Base-by-base conservation (phyloP, 257 asterid genomes). In the Perilla frutescens region DNA sequence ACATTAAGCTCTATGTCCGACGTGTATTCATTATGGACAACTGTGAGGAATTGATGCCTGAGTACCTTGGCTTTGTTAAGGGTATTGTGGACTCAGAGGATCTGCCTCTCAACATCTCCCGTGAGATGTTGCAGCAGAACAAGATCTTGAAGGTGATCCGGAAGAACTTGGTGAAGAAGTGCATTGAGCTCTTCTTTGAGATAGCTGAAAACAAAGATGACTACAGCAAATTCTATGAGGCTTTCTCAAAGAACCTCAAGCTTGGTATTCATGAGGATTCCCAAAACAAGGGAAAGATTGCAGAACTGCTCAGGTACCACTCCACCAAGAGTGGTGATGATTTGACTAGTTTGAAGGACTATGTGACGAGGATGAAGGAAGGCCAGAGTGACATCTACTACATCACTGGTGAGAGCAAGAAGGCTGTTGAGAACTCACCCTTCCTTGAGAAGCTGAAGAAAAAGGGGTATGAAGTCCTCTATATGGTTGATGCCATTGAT, bases 381-480 rank as follows among this genome's bases (percentile, higher is more conserved):
- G 83, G 92, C 45, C 92, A 88, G 81, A 82, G 11, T 0, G 91
- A 88, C 32, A 88, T 88, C 66, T 88, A 54, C 75, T 88, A 86
- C 81, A 88, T 86, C 29, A 88, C 93, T 8, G 91, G 91, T 20
- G 91, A 88, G 79, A 86, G 91, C 83, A 88, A 88, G 82, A 88
- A 88, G 81, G 91, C 91, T 36, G 91, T 86, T 15, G 94, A 88
- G 82, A 86, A 88, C 83, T 87, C 92, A 5, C 95, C 92, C 6
- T 87, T 88, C 88, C 90, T 88, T 0, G 92, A 88, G 85, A 80
- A 69, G 72, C 78, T 88, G 39, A 88, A 85, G 87, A 87, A 88
- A 85, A 86, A 83, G 81, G 92, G 95, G 1, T 81, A 81, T 41
- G 92, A 87, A 72, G 89, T 88, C 61, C 82, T 88, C 1, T 88